Base-by-base conservation (phyloP, 2,329 filamentous ascomycete genomes). In the Mycogone perniciosa region DNA sequence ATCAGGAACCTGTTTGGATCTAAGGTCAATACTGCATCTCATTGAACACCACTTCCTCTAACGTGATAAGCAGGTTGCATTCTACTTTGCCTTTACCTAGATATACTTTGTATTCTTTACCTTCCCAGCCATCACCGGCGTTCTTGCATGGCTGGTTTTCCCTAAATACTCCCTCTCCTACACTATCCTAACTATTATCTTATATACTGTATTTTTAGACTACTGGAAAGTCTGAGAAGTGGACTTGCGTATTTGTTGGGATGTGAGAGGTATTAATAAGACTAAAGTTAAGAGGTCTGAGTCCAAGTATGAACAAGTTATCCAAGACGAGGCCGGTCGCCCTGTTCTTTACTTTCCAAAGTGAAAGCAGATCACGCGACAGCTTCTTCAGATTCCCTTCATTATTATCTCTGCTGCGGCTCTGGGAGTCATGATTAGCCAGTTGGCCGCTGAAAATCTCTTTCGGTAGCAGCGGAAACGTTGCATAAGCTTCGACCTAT, bases 41-140 rank as follows among this genome's bases (percentile, higher is more conserved):
- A n/a, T n/a, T n/a, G n/a, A n/a, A n/a, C n/a, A n/a, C n/a, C n/a
- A n/a, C n/a, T n/a, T n/a, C 4, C 4, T 29, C 11, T n/a, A n/a
- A n/a, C n/a, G n/a, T n/a, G n/a, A n/a, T n/a, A n/a, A n/a, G 7
- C 39, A 82, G 76, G 80, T 89, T 48, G 87, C 85, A 3, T 90
- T 87, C 61, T 91, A 91, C 67, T 91, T 89, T 63, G 86, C 86
- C n/a, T 91, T 90, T 59, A 85, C 87, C 27, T 86, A 90, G 60
- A 81, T 79, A 10, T 91, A 91, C 63, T 84, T 87, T 52, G 71
- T 78, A 34, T 89, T 89, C 60, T 72, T 91, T 13, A 68, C 81
- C 4, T 85, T 88, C 48, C 86, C 86, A 0, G 85, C 87, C 6
- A 72, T 73, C 2, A 82, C 86, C 30, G 88, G 87, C 1, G 66